Conservation (phyloP, 2,329 filamentous ascomycete genomes). For the Pyrenophora tritici-repentis region DNA sequence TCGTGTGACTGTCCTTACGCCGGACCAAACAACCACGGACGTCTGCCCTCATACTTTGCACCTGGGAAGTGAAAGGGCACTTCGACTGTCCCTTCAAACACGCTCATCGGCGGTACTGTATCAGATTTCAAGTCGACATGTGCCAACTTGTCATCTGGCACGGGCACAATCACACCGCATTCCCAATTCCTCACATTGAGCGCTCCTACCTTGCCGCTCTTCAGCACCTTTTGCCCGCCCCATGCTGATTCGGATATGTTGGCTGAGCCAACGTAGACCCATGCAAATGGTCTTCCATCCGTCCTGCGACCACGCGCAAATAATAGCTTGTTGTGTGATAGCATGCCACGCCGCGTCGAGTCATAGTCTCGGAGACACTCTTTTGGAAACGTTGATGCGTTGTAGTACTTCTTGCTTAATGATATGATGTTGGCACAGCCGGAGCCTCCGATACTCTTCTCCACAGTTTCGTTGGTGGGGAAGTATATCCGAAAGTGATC, state of each 20-base stretch:
- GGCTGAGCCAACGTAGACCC: conserved; percentile 87
- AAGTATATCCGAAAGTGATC: conserved; percentile 40
- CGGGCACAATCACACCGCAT: conserved; percentile 80
- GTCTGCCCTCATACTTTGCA: conserved; percentile 52
- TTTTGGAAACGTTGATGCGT: conserved; percentile 70
- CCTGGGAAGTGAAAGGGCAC: conserved; percentile 69
- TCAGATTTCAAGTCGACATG: conserved; percentile 11
- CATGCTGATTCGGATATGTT: conserved; percentile 95
- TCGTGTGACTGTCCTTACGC: neutral
- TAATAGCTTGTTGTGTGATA: conserved; percentile 85
- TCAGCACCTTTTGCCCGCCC: conserved; percentile 78
- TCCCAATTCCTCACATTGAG: conserved; percentile 88
- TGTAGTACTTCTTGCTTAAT: conserved; percentile 74
- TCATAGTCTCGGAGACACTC: conserved; percentile 74
- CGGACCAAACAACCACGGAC: conserved; percentile 53
- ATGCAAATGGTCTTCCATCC: conserved; percentile 57
- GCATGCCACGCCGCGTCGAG: conserved; percentile 69
- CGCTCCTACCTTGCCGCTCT: conserved; percentile 68
- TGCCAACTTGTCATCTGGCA: conserved; percentile 42
- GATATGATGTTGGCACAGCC: conserved; percentile 78
- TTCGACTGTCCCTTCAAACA: conserved; percentile 63
- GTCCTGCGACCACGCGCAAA: conserved; percentile 40
- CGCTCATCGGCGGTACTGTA: conserved; percentile 46
- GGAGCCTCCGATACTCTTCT: conserved; percentile 65
- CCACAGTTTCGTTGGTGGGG: conserved; percentile 53